Evolutionary conservation across 345 rosid species (phyloP), one percentile per base, ranked within the genome.

Genomic region (Kernera saxatilis): DNA sequence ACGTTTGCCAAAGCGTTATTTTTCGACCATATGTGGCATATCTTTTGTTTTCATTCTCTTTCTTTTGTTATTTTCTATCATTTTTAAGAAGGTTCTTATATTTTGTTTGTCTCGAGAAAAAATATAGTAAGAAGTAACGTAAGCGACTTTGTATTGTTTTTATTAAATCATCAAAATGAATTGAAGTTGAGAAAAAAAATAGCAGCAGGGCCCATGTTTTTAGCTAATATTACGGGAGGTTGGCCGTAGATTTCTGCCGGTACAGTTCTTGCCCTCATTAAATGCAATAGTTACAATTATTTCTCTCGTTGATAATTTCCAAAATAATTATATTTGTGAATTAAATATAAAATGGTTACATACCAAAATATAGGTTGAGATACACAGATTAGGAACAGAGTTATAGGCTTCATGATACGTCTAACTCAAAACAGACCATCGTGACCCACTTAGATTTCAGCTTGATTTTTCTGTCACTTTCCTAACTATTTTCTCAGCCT

Each of bases 391-490:
- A 43, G 39, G 22, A 53, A 41, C 33, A 64, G 57, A 54, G 71
- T 33, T 14, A 26, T 73, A 73, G 51, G 48, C 32, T 66, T 73
- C 44, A 1, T 56, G 77, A 73, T 56, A 65, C 67, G 57, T 73
- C 77, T 27, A 56, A 29, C 49, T 65, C 67, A 56, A 36, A 45
- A 48, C 53, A 73, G 72, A 73, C 60, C 72, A 58, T 12, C 6
- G 21, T 66, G 77, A 56, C 77, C 77, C 72, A 73, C 77, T 66
- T 73, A 37, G 77, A 65, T 73, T 57, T 57, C 59, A 57, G 22
- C 14, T 66, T 73, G 77, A 73, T 65, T 37, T 57, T 58, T 57
- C 58, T 18, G 40, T 64, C 65, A 26, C 29, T 64, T 40, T 64
- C 44, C 5, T 25, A 53, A 26, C 53, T 53, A 5, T 51, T 27